A percentile compares a stretch with the other conserved stretches of the same genome.
phyloP scores from a whole-genome alignment of 768 basidiomycete genomes.

The Suillus paluster region DNA sequence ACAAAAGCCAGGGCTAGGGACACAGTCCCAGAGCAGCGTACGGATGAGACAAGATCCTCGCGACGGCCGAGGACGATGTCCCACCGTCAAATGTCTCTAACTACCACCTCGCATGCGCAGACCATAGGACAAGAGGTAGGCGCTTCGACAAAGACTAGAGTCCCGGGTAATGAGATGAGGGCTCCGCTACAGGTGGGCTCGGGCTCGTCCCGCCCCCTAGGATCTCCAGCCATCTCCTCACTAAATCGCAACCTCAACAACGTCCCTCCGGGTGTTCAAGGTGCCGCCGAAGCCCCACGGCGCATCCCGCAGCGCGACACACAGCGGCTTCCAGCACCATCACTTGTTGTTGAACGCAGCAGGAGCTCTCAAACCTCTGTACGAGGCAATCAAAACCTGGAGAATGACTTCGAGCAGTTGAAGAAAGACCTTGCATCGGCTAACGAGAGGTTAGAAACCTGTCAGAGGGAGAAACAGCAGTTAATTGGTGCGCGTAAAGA shows the following conservation, averaged over 20 bases:
- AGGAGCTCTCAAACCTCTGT: not conserved
- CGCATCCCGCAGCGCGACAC: too few species aligned
- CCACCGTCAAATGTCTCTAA: too few species aligned
- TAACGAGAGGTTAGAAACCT: not conserved
- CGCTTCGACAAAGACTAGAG: not conserved
- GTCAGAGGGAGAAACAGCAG: not conserved
- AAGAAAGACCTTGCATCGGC: not conserved
- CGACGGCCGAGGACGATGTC: not conserved
- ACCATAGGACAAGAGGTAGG: not conserved
- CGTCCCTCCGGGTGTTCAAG: not conserved
- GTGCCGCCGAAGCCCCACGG: too few species aligned
- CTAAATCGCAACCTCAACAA: not conserved
- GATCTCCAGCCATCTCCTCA: not conserved
- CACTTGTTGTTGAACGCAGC: not conserved
- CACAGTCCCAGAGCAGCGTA: too few species aligned
- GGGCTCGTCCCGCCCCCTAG: not conserved
- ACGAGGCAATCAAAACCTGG: not conserved
- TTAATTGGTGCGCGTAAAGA: not conserved
- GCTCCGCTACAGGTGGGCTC: not conserved
- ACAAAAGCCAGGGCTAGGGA: too few species aligned
- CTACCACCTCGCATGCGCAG: not conserved
- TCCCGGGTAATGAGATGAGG: not conserved
- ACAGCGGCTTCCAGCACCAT: not conserved
- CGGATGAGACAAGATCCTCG: not conserved
- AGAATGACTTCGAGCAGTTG: not conserved